These are phyloP conservation scores for Beta corolliflora DNA, from an alignment of 179 eudicot genomes.

Conservation along the genomic window DNA sequence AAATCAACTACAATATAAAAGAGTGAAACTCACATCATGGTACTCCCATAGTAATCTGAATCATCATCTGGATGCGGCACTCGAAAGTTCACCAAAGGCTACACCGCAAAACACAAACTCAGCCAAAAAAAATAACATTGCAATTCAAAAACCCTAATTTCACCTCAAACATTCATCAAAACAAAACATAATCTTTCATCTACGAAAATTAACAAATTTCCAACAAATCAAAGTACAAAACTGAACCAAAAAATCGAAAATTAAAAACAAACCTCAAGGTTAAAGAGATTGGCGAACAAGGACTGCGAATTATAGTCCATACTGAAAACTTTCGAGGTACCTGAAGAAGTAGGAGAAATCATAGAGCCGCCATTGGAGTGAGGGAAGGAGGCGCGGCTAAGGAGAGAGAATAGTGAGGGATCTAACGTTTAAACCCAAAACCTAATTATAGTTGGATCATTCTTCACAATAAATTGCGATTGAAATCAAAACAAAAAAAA, in stretches of 20 bases:
- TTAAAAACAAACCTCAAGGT: slow-evolving; percentile 57
- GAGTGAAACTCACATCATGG: slow-evolving; percentile 37
- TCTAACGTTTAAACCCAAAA: no score
- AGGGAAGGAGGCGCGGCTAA: no score
- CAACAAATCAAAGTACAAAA: no score
- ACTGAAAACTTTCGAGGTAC: slow-evolving; percentile 1
- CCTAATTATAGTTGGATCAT: no score
- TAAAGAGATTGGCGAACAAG: slow-evolving; percentile 60
- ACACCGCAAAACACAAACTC: slow-evolving; percentile 34
- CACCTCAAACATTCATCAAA: background rate
- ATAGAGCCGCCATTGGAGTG: slow-evolving; percentile 19
- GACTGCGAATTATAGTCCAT: slow-evolving; percentile 50
- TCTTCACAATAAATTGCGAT: no score
- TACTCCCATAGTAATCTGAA: slow-evolving; percentile 77
- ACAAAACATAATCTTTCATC: background rate
- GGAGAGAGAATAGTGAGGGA: no score
- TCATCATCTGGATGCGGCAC: slow-evolving; percentile 80
- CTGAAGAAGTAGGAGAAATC: slow-evolving; percentile 12
- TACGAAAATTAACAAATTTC: no score
- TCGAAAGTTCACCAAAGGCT: slow-evolving; percentile 91
- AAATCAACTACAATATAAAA: background rate
- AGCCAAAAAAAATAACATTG: slow-evolving; percentile 27
- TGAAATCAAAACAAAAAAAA: no score
- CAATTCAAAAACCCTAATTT: slow-evolving; percentile 23
- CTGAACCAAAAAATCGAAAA: background rate